phyloP scores from a whole-genome alignment of 257 asterid genomes.

The Ophiorrhiza pumila region DNA sequence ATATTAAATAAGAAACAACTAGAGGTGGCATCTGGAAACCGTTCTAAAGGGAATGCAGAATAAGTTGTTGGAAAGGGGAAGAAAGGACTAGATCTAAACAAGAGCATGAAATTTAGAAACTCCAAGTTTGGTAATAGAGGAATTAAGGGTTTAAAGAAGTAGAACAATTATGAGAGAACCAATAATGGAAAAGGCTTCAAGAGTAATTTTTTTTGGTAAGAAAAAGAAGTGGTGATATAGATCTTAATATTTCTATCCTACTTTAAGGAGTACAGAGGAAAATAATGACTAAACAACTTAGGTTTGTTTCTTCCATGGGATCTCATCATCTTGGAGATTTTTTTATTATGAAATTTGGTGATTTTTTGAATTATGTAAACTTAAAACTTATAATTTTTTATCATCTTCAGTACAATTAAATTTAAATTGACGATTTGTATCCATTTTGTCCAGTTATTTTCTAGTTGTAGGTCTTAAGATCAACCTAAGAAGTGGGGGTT shows the following conservation, averaged over 20 bases:
- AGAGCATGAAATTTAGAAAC: conserved; percentile 45
- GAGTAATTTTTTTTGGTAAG: conserved; percentile 34
- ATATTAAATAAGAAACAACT: conserved; percentile 63
- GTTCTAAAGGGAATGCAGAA: conserved; percentile 67
- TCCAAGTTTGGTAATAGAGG: conserved; percentile 88
- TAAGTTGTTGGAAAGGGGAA: conserved; percentile 41
- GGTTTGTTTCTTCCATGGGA: background rate
- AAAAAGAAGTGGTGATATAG: conserved; percentile 40
- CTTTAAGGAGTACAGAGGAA: background rate
- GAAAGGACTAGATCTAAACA: conserved; percentile 46
- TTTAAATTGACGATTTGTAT: background rate
- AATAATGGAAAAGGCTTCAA: conserved; percentile 54
- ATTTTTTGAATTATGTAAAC: background rate
- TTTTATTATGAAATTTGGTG: no score
- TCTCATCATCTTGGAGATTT: background rate
- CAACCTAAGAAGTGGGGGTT: no score
- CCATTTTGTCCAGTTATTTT: no score
- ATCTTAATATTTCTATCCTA: background rate
- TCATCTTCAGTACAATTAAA: background rate
- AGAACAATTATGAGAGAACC: conserved; percentile 78
- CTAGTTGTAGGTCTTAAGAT: no score
- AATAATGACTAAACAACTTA: background rate
- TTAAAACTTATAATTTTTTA: background rate
- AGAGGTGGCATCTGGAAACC: conserved; percentile 76
- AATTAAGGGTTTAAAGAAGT: conserved; percentile 80